Conservation (phyloP, 2,329 filamentous ascomycete species). For the Penicillium sp. region DNA sequence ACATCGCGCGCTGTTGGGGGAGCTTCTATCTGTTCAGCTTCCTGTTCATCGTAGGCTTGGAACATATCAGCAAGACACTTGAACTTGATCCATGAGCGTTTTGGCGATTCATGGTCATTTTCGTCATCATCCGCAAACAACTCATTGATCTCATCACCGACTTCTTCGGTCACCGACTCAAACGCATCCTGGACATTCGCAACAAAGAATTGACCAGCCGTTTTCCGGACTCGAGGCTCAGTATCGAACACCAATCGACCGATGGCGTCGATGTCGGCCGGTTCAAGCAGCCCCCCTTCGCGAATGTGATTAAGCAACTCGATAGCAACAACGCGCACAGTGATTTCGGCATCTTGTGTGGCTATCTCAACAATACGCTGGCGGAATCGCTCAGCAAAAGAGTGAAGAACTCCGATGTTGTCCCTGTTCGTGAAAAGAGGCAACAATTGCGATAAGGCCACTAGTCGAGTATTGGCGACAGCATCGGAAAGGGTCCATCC, state of each 20-base stretch:
- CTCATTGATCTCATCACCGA: conserved; percentile 78
- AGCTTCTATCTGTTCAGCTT: conserved; percentile 34
- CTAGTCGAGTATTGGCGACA: conserved; percentile 69
- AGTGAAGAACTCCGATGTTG: conserved; percentile 71
- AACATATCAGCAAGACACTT: conserved; percentile 87
- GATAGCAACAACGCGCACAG: conserved; percentile 76
- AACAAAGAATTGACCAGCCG: conserved; percentile 85
- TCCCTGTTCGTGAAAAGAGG: conserved; percentile 77
- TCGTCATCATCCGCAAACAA: conserved; percentile 69
- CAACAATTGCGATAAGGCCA: conserved; percentile 79
- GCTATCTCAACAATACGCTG: conserved; percentile 89
- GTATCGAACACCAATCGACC: conserved; percentile 86
- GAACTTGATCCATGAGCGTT: conserved; percentile 81
- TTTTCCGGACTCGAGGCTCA: conserved; percentile 78
- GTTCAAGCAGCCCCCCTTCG: conserved; percentile 81
- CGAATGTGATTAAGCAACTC: conserved; percentile 78
- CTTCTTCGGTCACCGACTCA: conserved; percentile 73
- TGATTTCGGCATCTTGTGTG: conserved; percentile 74
- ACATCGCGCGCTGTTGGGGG: conserved; percentile 28
- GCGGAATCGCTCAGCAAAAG: conserved; percentile 91
- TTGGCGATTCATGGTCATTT: conserved; percentile 69
- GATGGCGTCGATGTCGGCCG: conserved; percentile 83
- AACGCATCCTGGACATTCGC: conserved; percentile 81
- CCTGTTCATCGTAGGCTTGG: conserved; percentile 72
- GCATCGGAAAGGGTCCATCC: conserved; percentile 93